Evolutionary conservation across 2,329 filamentous ascomycete species (phyloP).

Genomic region (Fusarium austroafricanum): DNA sequence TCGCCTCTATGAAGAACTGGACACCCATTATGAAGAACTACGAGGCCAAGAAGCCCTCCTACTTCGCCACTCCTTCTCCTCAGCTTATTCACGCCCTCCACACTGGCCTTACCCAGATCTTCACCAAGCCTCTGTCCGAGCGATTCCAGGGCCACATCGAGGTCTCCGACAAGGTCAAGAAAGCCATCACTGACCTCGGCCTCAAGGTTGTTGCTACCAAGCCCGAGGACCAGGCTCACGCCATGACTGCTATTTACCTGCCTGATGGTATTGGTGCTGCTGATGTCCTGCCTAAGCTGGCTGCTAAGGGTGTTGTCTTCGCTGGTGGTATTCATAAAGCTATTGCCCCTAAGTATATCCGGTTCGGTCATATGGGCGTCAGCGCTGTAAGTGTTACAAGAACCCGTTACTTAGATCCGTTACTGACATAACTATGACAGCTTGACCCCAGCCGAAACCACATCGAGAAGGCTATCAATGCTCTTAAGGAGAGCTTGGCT

Average conservation of each 20-base stretch:
- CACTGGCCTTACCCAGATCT: constrained; percentile 87
- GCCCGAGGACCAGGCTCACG: constrained; percentile 92
- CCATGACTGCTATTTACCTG: constrained; percentile 97
- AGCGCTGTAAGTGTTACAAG: constrained; percentile 72
- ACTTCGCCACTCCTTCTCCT: constrained; percentile 96
- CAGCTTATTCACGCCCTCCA: constrained; percentile 94
- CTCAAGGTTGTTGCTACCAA: constrained; percentile 87
- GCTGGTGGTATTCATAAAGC: constrained; percentile 97
- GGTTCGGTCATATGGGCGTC: constrained; percentile 98
- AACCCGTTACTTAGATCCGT: background rate
- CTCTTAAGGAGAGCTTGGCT: constrained; percentile 77
- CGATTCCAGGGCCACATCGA: constrained; percentile 85
- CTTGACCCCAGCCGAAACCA: constrained; percentile 83
- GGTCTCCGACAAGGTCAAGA: constrained; percentile 87
- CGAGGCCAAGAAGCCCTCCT: constrained; percentile 95
- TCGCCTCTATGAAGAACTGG: constrained; percentile 98
- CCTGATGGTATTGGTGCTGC: constrained; percentile 84
- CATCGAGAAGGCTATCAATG: constrained; percentile 84
- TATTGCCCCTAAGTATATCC: constrained; percentile 91
- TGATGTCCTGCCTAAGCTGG: constrained; percentile 84
- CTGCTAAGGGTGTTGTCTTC: constrained; percentile 91
- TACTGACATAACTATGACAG: constrained; percentile 50
- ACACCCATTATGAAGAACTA: constrained; percentile 99
- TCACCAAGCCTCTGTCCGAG: constrained; percentile 81
- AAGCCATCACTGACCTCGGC: constrained; percentile 81